A percentile compares a stretch with the other conserved stretches of the same genome.
Conservation (phyloP, 2,329 filamentous ascomycete genomes). For the Botrytis porri region DNA sequence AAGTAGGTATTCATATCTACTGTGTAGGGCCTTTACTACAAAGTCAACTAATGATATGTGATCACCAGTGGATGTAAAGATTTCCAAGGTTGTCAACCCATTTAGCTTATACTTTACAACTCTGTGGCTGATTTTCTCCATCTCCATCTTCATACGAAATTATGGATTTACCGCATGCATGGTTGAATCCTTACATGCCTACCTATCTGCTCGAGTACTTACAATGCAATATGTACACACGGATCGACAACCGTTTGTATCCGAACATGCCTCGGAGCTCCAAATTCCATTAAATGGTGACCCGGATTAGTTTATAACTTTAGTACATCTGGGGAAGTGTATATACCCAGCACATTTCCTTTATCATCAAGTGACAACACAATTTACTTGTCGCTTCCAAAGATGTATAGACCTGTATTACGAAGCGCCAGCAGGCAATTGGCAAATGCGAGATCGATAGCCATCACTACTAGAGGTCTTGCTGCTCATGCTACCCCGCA, state of each 20-base stretch:
- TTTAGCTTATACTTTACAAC: background rate
- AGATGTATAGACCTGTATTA: slow-evolving; percentile 35
- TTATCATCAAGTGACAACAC: background rate
- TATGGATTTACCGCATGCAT: background rate
- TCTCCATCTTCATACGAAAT: background rate
- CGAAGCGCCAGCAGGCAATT: slow-evolving; percentile 30
- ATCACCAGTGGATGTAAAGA: background rate
- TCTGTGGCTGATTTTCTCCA: background rate
- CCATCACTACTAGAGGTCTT: slow-evolving; percentile 29
- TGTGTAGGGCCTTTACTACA: background rate
- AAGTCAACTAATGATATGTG: background rate
- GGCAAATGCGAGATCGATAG: slow-evolving; percentile 24
- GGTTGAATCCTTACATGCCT: background rate
- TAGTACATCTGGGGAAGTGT: background rate
- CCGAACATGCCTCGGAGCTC: slow-evolving; percentile 20
- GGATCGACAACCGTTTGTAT: slow-evolving; percentile 6
- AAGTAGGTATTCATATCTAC: background rate
- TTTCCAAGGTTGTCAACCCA: background rate
- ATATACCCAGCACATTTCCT: background rate
- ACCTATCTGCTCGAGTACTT: no score
- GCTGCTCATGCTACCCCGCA: slow-evolving; percentile 34
- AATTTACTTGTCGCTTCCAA: background rate
- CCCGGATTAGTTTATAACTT: slow-evolving; percentile 10
- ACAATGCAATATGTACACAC: background rate
- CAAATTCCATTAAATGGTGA: slow-evolving; percentile 1